Percentiles rank a stretch among this genome's conserved stretches.
Conservation (phyloP, 768 basidiomycete genomes). For the Pseudohyphozyma bogoriensis region DNA sequence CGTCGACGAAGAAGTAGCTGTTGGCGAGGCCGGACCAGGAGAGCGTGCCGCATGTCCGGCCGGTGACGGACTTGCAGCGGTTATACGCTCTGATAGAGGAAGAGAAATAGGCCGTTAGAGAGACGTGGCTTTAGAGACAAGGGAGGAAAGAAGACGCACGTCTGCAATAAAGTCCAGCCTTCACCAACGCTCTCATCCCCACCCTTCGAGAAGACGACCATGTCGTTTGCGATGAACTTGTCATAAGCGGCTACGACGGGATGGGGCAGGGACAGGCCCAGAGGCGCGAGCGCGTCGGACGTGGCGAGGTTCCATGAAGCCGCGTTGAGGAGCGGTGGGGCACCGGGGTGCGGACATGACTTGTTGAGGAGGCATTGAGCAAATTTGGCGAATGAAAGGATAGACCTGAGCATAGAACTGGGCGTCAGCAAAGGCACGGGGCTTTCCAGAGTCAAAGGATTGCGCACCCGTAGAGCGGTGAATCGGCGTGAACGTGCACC, state of each 20-base stretch:
- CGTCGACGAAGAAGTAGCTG: neutral
- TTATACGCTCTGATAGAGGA: neutral
- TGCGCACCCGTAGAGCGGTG: too few relatives aligned
- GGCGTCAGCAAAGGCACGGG: neutral
- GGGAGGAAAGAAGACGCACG: neutral
- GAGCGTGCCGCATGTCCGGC: neutral
- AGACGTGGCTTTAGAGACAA: neutral
- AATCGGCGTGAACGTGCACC: neutral
- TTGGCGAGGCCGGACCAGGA: neutral
- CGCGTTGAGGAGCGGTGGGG: neutral
- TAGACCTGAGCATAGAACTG: neutral
- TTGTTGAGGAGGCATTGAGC: neutral
- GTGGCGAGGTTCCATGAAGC: neutral
- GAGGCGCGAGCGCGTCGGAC: neutral
- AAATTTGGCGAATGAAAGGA: neutral
- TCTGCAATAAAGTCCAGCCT: neutral
- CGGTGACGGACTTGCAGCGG: neutral
- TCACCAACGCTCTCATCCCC: neutral
- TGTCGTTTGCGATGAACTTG: neutral
- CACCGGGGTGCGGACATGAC: neutral
- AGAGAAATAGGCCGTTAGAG: neutral
- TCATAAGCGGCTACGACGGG: neutral
- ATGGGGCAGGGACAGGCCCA: neutral
- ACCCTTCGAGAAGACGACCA: neutral
- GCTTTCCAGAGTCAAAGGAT: too few relatives aligned